Evolutionary conservation across 2,329 filamentous ascomycete species (phyloP), one percentile per base, ranked within the genome.

Genomic region (Neopestalotiopsis sp.): DNA sequence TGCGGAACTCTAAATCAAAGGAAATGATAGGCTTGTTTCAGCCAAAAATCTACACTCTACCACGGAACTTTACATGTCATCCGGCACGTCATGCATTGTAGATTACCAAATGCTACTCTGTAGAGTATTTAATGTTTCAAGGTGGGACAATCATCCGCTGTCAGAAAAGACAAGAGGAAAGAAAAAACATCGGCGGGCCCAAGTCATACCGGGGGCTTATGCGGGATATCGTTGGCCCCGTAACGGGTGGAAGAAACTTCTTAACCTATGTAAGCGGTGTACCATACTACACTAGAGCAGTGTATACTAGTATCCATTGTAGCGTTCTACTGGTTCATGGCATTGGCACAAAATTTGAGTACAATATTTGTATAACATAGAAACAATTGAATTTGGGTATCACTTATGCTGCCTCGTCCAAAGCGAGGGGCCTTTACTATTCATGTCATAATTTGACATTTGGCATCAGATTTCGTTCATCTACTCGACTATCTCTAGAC

Each of bases 301-400:
- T 28, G 24, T 28, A 28, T 28, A 28, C 24, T 28, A 28, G 24
- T 28, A 28, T 3, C 24, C 24, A 28, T 28, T 28, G 24, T 28
- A 28, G 24, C 24, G 24, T 28, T 28, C 24, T 28, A 28, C 24
- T 28, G 24, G 24, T 28, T 28, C 24, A 28, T 28, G 24, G 24
- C 24, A 38, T 38, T 10, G 10, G 6, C 6, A 38, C 34, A 38
- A 7, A 38, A 38, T 38, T 7, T 1, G 6, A 38, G 5, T 6
- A 38, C 5, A 10, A 38, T 10, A 38, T 38, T 38, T 38, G 34
- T 38, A 38, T 1, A 32, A 34, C 24, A 10, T 7, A 34, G 30
- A 57, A 66, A 42, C 38, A 71, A 69, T 57, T 14, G 70, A 65
- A 70, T 71, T 74, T 76, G 75, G 76, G 75, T 77, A 78, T 78